Base-by-base conservation (phyloP, 345 rosid genomes). In the Hibiscus mutabilis region DNA sequence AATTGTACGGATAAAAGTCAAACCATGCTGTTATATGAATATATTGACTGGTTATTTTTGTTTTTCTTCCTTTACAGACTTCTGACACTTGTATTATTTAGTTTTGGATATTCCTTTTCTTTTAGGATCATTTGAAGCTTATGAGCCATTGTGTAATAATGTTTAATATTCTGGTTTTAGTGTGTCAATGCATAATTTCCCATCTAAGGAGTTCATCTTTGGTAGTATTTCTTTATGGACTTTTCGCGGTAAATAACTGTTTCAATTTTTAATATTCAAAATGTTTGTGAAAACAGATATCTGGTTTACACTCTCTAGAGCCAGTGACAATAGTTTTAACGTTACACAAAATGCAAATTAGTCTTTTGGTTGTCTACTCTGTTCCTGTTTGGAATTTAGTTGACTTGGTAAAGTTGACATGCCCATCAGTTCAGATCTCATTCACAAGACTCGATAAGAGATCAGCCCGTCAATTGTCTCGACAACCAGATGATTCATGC, bases 401-500 rank as follows among this genome's bases (percentile, higher is more conserved):
- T 13, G 2, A 59, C 22, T 9, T 22, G 63, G 37, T 59, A 27
- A 25, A 15, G 37, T 27, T 60, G 18, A 51, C 5, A 18, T 1
- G 22, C 13, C 14, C 9, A n/a, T 33, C 7, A 19, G 27, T 10
- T 35, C 3, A 2, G 49, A 3, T 35, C 24, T 21, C 13, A n/a
- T 51, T 68, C 68, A 76, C 58, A 77, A 62, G 46, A 85, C 85
- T 74, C 84, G 79, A 65, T 92, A 92, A 0, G 88, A 80, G 19
- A 90, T 81, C 69, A 51, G 55, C 58, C 91, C 89, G 35, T 90
- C 88, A 6, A 47, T 64, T 0, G 92, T 84, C 84, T 90, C 92
- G 14, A 88, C 88, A 10, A 79, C 86, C 33, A 92, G 69, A 74
- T 68, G 79, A 63, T 87, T 90, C 88, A 90, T 85, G 57, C 91